Evolutionary conservation across 2,329 filamentous ascomycete genomes (phyloP).

Genomic region (Fusarium acutatum): DNA sequence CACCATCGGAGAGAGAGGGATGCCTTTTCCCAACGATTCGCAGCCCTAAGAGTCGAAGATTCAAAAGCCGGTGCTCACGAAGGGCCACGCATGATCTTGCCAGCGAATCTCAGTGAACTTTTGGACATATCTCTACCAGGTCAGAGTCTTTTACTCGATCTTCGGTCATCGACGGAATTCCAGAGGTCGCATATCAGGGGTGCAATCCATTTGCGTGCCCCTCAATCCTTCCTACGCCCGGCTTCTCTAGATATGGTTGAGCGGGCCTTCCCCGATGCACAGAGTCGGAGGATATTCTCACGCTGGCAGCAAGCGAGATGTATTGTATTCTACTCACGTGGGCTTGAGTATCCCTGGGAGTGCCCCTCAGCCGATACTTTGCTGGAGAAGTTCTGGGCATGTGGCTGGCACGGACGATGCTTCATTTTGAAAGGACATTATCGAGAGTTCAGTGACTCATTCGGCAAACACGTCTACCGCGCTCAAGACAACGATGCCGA

Average conservation of each 20-base stretch:
- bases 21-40: conserved; percentile 54
- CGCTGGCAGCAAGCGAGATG: conserved; percentile 58
- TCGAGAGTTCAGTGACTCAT: conserved; percentile 62
- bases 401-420: conserved; percentile 60
- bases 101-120: conserved; percentile 59
- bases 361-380: conserved; percentile 59
- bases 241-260: conserved; percentile 62
- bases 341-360: conserved; percentile 59
- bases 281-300: conserved; percentile 56
- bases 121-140: conserved; percentile 59
- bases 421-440: conserved; percentile 66
- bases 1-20: conserved; percentile 62
- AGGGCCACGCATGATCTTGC: conserved; percentile 58
- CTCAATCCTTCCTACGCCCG: conserved; percentile 57
- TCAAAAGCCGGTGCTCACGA: conserved; percentile 42
- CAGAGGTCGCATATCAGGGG: conserved; percentile 61
- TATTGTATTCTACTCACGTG: conserved; percentile 62
- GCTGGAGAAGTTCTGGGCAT: conserved; percentile 54
- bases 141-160: conserved; percentile 59
- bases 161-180: conserved; percentile 58
- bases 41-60: conserved; percentile 54
- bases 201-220: conserved; percentile 61
- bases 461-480: conserved; percentile 59
- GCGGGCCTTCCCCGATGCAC: conserved; percentile 58
- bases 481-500: conserved; percentile 52